Evolutionary conservation across 306 rosid species (phyloP), one percentile per base, ranked within the genome.

Genomic region (Trifolium repens): DNA sequence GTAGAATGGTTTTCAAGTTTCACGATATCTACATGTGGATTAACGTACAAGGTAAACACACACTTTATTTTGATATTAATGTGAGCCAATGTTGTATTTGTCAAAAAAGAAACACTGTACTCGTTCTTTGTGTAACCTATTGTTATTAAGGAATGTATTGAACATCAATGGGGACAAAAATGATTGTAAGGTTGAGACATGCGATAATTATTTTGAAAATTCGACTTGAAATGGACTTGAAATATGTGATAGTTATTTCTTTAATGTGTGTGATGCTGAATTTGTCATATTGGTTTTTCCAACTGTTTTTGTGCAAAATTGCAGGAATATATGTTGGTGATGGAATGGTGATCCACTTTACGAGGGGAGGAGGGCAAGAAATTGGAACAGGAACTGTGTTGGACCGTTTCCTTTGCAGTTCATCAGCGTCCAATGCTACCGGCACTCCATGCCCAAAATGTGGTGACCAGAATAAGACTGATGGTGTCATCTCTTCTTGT

Each of bases 401-500:
- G 73, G 93, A 89, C 77, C 90, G 84, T 69, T 4, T 87, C 74
- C 42, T 89, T 59, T 14, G 80, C 62, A 89, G 97, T 82, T 87
- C 94, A 58, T 80, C 96, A 46, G 81, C 91, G 8, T 6, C 87
- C 59, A 74, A 67, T 62, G 60, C 77, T 79, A 6, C 71, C 2
- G 83, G 70, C 73, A 85, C 52, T 74, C 97, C 94, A 9, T 94
- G 97, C 83, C 90, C 87, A 8, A 87, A 1, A 30, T 94, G 96
- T 9, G 94, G 92, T 0, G 86, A 88, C 69, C 91, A 82, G 72
- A 73, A 84, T 1, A 53, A 40, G 55, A 42, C 69, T 4, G 78
- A 83, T 19, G 94, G 96, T 5, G 98, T 94, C 84, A 80, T 91
- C 57, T 87, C 92, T 61, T 91, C 97, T 61, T 90, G 97, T 79